Percentiles rank a stretch among this genome's conserved stretches.
Evolutionary conservation across 177 flowering plant species (phyloP).

Genomic region (Vitis hybrid): DNA sequence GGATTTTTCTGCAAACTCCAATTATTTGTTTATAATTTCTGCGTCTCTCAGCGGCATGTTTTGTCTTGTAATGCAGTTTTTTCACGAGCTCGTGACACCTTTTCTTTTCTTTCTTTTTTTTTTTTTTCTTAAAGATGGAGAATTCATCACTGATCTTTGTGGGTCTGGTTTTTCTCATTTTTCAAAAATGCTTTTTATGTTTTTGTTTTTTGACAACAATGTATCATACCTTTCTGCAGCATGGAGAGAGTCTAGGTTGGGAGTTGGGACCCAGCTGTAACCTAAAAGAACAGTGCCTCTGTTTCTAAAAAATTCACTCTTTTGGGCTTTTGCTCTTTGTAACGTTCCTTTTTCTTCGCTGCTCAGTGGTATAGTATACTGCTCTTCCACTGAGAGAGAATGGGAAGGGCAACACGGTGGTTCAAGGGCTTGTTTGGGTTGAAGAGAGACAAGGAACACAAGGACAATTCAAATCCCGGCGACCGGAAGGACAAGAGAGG

Average conservation of each 20-base stretch:
- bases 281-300: background rate
- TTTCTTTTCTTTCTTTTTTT: background rate
- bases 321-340: background rate
- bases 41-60: constrained; percentile 19
- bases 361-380: background rate
- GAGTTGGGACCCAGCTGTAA: constrained; percentile 14
- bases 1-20: background rate
- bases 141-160: background rate
- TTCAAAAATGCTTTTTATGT: background rate
- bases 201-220: constrained; percentile 7
- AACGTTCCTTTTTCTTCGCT: background rate
- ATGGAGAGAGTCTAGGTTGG: constrained; percentile 16
- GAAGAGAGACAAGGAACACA: constrained; percentile 26
- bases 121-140: background rate
- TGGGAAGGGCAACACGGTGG: constrained; percentile 67
- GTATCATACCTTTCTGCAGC: constrained; percentile 14
- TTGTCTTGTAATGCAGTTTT: constrained; percentile 36
- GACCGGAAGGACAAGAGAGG: constrained; percentile 20
- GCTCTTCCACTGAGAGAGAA: constrained; percentile 11
- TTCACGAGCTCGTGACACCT: constrained; percentile 22
- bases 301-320: constrained; percentile 6
- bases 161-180: background rate
- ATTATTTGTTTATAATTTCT: background rate
- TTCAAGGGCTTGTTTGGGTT: constrained; percentile 57
- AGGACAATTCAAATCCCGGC: constrained; percentile 13